Percentiles rank a stretch among this genome's conserved stretches.
Evolutionary conservation across 2,329 filamentous ascomycete genomes (phyloP).

Genomic region (Alternaria incomplexa): DNA sequence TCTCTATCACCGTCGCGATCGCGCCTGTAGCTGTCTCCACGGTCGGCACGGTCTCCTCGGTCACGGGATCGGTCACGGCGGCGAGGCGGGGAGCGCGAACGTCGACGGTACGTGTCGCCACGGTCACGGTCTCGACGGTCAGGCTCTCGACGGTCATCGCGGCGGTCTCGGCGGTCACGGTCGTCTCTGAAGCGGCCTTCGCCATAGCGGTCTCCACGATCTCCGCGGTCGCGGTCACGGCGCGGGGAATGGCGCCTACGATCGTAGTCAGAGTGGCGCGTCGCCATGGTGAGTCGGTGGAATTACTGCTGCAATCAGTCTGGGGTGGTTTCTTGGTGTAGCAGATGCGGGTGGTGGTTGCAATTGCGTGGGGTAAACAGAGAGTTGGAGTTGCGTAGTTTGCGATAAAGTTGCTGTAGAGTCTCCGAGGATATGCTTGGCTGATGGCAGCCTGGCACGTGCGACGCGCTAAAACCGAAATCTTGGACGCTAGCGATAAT

Average conservation of each 20-base stretch:
- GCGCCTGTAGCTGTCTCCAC: conserved; percentile 65
- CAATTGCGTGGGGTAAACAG: conserved; percentile 3
- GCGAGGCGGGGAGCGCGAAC: conserved; percentile 7
- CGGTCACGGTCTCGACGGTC: conserved; percentile 58
- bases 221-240: conserved; percentile 31
- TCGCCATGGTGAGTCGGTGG: conserved; percentile 47
- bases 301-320: conserved; percentile 28
- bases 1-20: conserved; percentile 67
- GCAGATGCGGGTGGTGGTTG: background rate
- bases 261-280: conserved; percentile 71
- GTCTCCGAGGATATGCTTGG: conserved; percentile 11
- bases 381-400: background rate
- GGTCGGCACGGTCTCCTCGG: conserved; percentile 47
- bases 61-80: conserved; percentile 20
- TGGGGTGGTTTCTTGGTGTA: conserved; percentile 2
- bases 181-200: conserved; percentile 55
- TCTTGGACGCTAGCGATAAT: conserved; percentile 29
- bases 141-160: conserved; percentile 53
- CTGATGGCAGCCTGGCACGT: conserved; percentile 15
- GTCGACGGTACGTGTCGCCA: conserved; percentile 7
- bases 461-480: conserved; percentile 26
- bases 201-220: conserved; percentile 55
- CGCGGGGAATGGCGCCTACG: conserved; percentile 46
- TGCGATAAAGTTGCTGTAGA: conserved; percentile 1
- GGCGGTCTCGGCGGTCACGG: conserved; percentile 59